Evolutionary conservation across 495 filamentous ascomycete species (phyloP).

Genomic region (Penicillium maclennaniae): DNA sequence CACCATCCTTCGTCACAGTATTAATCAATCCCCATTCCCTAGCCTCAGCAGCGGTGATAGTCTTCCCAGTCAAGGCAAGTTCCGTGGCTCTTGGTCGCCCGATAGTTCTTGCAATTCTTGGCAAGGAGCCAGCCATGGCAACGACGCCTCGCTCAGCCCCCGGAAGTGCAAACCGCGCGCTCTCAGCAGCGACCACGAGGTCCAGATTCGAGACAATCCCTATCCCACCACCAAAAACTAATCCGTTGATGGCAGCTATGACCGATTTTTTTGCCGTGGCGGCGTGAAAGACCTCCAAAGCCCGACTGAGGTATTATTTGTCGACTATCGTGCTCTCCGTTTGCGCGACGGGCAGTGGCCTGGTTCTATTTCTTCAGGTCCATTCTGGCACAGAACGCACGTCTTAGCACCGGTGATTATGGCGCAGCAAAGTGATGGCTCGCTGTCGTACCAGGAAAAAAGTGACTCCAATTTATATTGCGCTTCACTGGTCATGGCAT

Average conservation of each 20-base stretch:
- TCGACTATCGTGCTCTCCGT: constrained; percentile 4
- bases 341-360: constrained; percentile 9
- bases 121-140: constrained; percentile 63
- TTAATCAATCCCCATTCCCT: constrained; percentile 63
- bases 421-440: constrained; percentile 42
- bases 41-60: constrained; percentile 50
- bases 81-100: constrained; percentile 63
- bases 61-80: constrained; percentile 58
- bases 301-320: constrained; percentile 19
- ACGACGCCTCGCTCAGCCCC: constrained; percentile 63
- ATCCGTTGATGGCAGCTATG: constrained; percentile 63
- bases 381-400: constrained; percentile 40
- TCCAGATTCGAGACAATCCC: constrained; percentile 65
- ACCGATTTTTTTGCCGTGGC: constrained; percentile 48
- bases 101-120: constrained; percentile 56
- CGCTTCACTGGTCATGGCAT: constrained; percentile 37
- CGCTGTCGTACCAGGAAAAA: constrained; percentile 45
- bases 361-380: constrained; percentile 32
- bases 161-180: constrained; percentile 54
- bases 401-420: constrained; percentile 48
- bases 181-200: constrained; percentile 53
- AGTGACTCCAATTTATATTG: constrained; percentile 43
- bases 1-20: constrained; percentile 45
- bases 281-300: constrained; percentile 25
- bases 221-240: constrained; percentile 63